Evolutionary conservation across 805 yeast genomes (phyloP).

Genomic region (Spathaspora sp.): DNA sequence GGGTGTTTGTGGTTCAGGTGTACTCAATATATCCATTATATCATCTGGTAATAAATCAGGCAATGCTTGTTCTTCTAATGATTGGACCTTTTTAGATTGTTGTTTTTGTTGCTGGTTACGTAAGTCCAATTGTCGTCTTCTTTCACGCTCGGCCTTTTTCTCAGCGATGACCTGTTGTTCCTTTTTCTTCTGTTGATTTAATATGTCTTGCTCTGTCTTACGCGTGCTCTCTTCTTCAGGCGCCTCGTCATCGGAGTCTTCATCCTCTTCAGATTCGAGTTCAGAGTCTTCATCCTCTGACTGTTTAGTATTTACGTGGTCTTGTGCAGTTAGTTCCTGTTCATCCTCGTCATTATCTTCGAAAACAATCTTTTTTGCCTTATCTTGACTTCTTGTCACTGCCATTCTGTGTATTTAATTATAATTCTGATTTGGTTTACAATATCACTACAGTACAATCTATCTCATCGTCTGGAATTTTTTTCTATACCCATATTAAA

Average conservation of each 20-base stretch:
- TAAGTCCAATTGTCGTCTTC: conserved; percentile 30
- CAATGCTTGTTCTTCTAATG: conserved; percentile 18
- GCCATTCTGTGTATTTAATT: conserved; percentile 16
- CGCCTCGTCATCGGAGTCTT: conserved; percentile 32
- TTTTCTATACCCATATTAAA: background rate
- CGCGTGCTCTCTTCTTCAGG: conserved; percentile 43
- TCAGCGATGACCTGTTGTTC: conserved; percentile 18
- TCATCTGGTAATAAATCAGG: conserved; percentile 44
- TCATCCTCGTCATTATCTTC: conserved; percentile 21
- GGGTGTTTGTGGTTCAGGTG: background rate
- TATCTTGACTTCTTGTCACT: conserved; percentile 24
- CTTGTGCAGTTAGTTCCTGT: background rate
- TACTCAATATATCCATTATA: conserved; percentile 13
- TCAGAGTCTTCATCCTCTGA: conserved; percentile 11
- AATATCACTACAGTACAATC: background rate
- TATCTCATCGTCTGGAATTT: background rate
- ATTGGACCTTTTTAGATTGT: conserved; percentile 19
- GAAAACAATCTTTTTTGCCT: conserved; percentile 29
- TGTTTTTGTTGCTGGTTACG: conserved; percentile 32
- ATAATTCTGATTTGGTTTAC: background rate
- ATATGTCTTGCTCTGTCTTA: conserved; percentile 20
- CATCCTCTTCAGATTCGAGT: conserved; percentile 13
- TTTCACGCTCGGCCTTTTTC: conserved; percentile 28
- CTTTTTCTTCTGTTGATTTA: conserved; percentile 19
- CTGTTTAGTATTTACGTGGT: background rate